A percentile compares a stretch with the other conserved stretches of the same genome.
Conservation (phyloP, 2,329 filamentous ascomycete genomes). For the Tolypocladium tundrense region DNA sequence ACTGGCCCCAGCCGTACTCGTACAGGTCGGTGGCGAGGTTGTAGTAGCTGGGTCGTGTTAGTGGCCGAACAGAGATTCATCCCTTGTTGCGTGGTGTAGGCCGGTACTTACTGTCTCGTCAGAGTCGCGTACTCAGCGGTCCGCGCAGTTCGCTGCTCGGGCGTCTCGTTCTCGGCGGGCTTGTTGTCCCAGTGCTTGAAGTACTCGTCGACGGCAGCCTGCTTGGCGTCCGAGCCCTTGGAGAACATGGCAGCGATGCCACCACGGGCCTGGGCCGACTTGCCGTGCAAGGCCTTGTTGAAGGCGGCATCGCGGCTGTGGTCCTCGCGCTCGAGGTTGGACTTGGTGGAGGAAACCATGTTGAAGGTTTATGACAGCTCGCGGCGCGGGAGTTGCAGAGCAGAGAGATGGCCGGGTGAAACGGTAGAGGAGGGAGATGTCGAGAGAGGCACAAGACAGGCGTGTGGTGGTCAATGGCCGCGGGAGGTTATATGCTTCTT, state of each 20-base stretch:
- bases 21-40: constrained; percentile 94
- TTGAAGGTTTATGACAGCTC: constrained; percentile 18
- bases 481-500: constrained; percentile 1
- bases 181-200: constrained; percentile 97
- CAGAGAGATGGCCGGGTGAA: constrained; percentile 5
- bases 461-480: background rate
- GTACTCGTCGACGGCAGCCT: constrained; percentile 79
- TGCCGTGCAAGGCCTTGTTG: constrained; percentile 77
- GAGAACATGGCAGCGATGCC: constrained; percentile 75
- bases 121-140: constrained; percentile 85
- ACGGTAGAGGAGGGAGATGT: constrained; percentile 2
- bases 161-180: constrained; percentile 66
- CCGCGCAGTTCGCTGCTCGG: constrained; percentile 69
- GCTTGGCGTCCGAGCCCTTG: constrained; percentile 68
- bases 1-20: constrained; percentile 93
- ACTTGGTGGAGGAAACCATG: constrained; percentile 30
- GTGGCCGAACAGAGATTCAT: background rate
- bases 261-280: constrained; percentile 56
- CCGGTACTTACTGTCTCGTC: constrained; percentile 69
- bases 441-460: background rate
- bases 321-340: constrained; percentile 67
- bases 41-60: constrained; percentile 60
- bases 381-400: constrained; percentile 1
- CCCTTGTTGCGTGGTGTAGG: background rate
- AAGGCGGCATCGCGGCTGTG: constrained; percentile 80